Conservation (phyloP, 495 filamentous ascomycete species). For the Penicillium coprophilum region DNA sequence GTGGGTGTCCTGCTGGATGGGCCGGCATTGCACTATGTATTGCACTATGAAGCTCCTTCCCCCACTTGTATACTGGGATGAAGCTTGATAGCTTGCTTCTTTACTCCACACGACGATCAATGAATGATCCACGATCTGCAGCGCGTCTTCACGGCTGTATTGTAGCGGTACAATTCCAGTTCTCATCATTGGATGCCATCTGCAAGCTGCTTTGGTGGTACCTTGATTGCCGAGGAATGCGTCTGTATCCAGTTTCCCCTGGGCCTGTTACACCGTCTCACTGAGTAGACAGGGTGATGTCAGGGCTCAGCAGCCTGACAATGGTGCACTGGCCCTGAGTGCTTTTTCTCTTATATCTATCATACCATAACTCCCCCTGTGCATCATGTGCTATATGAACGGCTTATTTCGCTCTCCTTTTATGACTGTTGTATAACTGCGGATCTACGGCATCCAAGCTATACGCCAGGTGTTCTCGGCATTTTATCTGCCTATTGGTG, state of each 20-base stretch:
- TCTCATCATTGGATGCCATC: constrained; percentile 11
- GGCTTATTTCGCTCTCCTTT: background rate
- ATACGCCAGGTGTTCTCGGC: background rate
- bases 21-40: background rate
- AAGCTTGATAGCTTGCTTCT: background rate
- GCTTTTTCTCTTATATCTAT: constrained; percentile 23
- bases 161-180: background rate
- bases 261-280: constrained; percentile 21
- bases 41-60: background rate
- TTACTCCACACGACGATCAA: background rate
- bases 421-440: constrained; percentile 3
- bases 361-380: constrained; percentile 17
- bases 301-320: constrained; percentile 16
- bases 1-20: background rate
- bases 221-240: constrained; percentile 33
- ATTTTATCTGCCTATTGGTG: background rate
- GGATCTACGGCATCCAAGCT: constrained; percentile 5
- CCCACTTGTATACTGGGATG: background rate
- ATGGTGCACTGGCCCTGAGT: constrained; percentile 8
- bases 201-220: constrained; percentile 9
- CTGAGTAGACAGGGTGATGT: constrained; percentile 28
- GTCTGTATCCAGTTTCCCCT: constrained; percentile 13
- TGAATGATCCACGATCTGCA: background rate
- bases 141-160: background rate
- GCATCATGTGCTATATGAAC: background rate